A percentile compares a stretch with the other conserved stretches of the same genome.
Evolutionary conservation across 2,329 filamentous ascomycete genomes (phyloP).

Genomic region (Neonectria neomacrospora): DNA sequence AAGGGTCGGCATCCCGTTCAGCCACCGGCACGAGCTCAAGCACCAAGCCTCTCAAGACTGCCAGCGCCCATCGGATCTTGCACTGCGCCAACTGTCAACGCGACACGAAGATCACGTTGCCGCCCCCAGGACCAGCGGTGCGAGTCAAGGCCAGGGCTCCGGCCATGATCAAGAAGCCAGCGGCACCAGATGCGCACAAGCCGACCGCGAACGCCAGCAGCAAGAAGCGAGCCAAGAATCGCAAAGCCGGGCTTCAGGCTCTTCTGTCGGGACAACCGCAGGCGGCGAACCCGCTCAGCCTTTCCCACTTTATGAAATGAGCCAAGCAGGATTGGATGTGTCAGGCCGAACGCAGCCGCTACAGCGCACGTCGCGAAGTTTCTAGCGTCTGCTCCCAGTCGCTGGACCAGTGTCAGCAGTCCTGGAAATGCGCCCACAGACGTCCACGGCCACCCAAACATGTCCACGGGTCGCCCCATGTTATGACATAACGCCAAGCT

Average conservation of each 20-base stretch:
- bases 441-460: conserved; percentile 14
- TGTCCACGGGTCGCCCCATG: conserved; percentile 3
- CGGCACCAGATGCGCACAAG: conserved; percentile 43
- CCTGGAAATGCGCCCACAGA: conserved; percentile 7
- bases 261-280: conserved; percentile 65
- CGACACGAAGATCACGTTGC: conserved; percentile 55
- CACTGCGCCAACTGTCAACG: conserved; percentile 59
- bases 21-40: background rate
- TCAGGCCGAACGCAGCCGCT: background rate
- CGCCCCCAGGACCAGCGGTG: conserved; percentile 49
- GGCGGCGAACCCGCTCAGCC: conserved; percentile 57
- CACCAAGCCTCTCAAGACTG: conserved; percentile 23
- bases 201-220: conserved; percentile 65
- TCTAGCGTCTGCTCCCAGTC: conserved; percentile 39
- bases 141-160: conserved; percentile 39
- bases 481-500: conserved; percentile 47
- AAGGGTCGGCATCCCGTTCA: conserved; percentile 15
- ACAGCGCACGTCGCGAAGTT: conserved; percentile 34
- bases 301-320: conserved; percentile 65
- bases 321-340: background rate
- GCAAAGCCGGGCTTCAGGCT: conserved; percentile 74
- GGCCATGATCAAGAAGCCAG: conserved; percentile 35
- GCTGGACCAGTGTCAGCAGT: background rate
- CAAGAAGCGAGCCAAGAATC: conserved; percentile 72
- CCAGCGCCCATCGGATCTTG: conserved; percentile 52